Conservation (phyloP, 768 basidiomycete genomes). For the Podaxis sp. region DNA sequence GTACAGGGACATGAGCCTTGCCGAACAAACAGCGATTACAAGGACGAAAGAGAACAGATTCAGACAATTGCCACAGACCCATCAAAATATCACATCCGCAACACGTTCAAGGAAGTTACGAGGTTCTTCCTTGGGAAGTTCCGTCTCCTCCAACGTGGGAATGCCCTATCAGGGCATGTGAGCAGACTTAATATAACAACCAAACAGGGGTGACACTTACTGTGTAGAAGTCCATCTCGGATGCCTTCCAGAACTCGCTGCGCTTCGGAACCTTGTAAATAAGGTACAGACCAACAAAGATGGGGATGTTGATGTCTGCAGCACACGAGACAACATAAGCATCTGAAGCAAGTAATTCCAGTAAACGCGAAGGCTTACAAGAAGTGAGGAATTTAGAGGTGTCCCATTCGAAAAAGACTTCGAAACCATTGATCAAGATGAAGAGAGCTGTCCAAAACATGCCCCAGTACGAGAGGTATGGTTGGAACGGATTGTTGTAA, state of each 20-base stretch:
- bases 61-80: background rate
- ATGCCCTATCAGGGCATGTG: slow-evolving; percentile 45
- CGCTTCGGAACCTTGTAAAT: slow-evolving; percentile 41
- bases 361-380: slow-evolving; percentile 27
- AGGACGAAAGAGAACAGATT: background rate
- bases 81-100: slow-evolving; percentile 49
- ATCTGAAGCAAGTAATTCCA: background rate
- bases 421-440: slow-evolving; percentile 51
- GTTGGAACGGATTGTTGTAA: slow-evolving; percentile 62
- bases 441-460: slow-evolving; percentile 62
- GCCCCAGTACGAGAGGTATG: slow-evolving; percentile 70
- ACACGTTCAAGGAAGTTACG: slow-evolving; percentile 50
- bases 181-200: background rate
- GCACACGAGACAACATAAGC: background rate
- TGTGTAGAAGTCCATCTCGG: slow-evolving; percentile 73
- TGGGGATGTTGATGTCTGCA: slow-evolving; percentile 46
- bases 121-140: slow-evolving; percentile 48
- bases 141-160: slow-evolving; percentile 69
- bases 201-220: slow-evolving; percentile 30
- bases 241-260: slow-evolving; percentile 49
- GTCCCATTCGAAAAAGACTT: slow-evolving; percentile 64
- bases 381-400: slow-evolving; percentile 46
- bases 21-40: background rate
- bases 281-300: slow-evolving; percentile 42
- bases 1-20: background rate